Evolutionary conservation across 139 green algal species (phyloP).

Genomic region (Chlamydomonas sp.): DNA sequence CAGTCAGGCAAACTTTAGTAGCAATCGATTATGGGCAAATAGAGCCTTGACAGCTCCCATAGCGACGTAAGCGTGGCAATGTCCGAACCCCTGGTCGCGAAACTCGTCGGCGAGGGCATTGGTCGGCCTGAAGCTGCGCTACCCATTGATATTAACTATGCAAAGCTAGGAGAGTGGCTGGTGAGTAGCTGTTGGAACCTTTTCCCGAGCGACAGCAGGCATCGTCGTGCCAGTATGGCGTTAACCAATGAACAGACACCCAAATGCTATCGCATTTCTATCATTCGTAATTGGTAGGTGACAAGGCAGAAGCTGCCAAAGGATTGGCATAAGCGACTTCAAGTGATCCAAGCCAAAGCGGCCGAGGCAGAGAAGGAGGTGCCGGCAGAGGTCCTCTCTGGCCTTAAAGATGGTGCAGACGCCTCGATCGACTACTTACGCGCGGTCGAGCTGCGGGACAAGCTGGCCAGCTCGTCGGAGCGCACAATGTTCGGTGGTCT

Average conservation of each 20-base stretch:
- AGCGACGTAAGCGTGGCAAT: background rate
- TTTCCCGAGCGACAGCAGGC: background rate
- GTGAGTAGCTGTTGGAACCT: slow-evolving; percentile 42
- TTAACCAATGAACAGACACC: background rate
- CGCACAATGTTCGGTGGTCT: slow-evolving; percentile 75
- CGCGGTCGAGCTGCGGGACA: slow-evolving; percentile 62
- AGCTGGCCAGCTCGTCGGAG: slow-evolving; percentile 65
- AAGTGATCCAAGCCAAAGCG: slow-evolving; percentile 72
- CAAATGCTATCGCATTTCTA: background rate
- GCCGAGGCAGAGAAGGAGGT: slow-evolving; percentile 57
- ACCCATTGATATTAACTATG: slow-evolving; percentile 81
- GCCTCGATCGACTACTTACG: slow-evolving; percentile 67
- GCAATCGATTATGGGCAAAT: too few species aligned
- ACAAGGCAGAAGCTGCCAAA: slow-evolving; percentile 71
- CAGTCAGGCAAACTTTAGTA: too few species aligned
- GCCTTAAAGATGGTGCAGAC: slow-evolving; percentile 39
- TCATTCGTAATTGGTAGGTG: slow-evolving; percentile 49
- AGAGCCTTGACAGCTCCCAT: too few species aligned
- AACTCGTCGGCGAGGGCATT: slow-evolving; percentile 60
- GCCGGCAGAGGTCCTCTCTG: slow-evolving; percentile 54
- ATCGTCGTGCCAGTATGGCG: background rate
- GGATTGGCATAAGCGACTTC: slow-evolving; percentile 79
- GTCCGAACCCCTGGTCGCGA: slow-evolving; percentile 34
- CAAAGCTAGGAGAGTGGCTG: slow-evolving; percentile 80
- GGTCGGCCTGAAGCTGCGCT: slow-evolving; percentile 63